phyloP scores from a whole-genome alignment of 495 filamentous ascomycete genomes.

The Evernia prunastri region DNA sequence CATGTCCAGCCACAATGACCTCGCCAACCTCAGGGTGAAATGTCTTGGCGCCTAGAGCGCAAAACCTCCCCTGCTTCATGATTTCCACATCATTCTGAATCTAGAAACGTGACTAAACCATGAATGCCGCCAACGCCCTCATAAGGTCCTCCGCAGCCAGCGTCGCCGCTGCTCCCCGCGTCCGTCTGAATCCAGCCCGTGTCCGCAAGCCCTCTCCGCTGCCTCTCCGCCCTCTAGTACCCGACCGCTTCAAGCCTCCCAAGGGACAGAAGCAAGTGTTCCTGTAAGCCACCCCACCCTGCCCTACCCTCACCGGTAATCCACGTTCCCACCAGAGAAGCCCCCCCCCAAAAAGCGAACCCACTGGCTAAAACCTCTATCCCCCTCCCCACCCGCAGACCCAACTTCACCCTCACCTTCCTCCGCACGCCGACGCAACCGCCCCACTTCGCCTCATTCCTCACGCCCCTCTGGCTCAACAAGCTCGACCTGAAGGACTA shows the following conservation, averaged over 20 bases:
- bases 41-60: constrained; percentile 6
- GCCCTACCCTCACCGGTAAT: neutral
- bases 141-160: neutral
- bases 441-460: constrained; percentile 63
- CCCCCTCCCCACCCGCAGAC: constrained; percentile 39
- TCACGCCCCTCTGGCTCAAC: constrained; percentile 65
- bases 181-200: constrained; percentile 12
- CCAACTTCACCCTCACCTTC: constrained; percentile 61
- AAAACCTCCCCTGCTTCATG: neutral
- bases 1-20: neutral
- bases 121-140: neutral
- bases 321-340: too few species aligned
- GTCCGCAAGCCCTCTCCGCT: constrained; percentile 16
- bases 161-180: neutral
- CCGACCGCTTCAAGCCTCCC: constrained; percentile 23
- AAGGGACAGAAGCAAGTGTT: constrained; percentile 25
- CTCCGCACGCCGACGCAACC: constrained; percentile 55
- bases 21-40: neutral
- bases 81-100: neutral
- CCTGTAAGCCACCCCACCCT: constrained; percentile 17
- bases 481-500: constrained; percentile 80
- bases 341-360: constrained; percentile 1
- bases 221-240: constrained; percentile 23
- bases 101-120: neutral
- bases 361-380: neutral